Conservation (phyloP, 306 rosid species). For the Casuarina equisetifolia region DNA sequence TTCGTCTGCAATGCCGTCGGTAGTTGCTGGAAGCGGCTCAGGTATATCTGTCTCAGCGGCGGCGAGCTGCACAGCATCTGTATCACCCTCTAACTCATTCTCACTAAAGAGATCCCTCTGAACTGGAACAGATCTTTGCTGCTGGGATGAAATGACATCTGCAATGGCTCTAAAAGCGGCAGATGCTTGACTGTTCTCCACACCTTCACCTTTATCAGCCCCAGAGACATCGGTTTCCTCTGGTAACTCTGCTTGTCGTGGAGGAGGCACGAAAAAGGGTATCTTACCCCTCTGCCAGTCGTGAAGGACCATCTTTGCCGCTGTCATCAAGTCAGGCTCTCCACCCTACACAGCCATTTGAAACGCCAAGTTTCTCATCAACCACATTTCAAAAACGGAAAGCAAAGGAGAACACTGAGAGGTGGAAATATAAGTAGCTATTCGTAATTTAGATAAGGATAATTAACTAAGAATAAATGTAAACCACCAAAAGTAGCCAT, state of each 20-base stretch:
- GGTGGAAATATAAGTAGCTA: neutral
- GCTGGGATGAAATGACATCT: conserved; percentile 75
- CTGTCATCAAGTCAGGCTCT: conserved; percentile 88
- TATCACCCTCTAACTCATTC: conserved; percentile 56
- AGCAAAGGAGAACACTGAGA: neutral
- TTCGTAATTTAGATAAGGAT: neutral
- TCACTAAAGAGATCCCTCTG: conserved; percentile 71
- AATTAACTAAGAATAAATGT: neutral
- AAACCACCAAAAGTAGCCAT: neutral
- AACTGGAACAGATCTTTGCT: conserved; percentile 65
- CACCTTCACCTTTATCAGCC: conserved; percentile 33
- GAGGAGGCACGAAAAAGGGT: conserved; percentile 88
- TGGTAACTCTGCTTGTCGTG: conserved; percentile 41
- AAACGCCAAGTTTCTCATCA: neutral
- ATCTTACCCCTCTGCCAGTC: conserved; percentile 98
- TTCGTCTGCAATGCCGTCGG: neutral
- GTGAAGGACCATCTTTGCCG: conserved; percentile 89
- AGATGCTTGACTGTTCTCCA: conserved; percentile 56
- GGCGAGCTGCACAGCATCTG: conserved; percentile 27
- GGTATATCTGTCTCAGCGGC: neutral
- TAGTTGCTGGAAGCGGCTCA: conserved; percentile 1
- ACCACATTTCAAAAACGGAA: neutral
- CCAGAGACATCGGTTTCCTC: conserved; percentile 51
- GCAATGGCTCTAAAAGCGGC: conserved; percentile 85
- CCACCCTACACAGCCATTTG: conserved; percentile 61